phyloP scores from a whole-genome alignment of 768 basidiomycete genomes.

The Rhizopogon rudus region DNA sequence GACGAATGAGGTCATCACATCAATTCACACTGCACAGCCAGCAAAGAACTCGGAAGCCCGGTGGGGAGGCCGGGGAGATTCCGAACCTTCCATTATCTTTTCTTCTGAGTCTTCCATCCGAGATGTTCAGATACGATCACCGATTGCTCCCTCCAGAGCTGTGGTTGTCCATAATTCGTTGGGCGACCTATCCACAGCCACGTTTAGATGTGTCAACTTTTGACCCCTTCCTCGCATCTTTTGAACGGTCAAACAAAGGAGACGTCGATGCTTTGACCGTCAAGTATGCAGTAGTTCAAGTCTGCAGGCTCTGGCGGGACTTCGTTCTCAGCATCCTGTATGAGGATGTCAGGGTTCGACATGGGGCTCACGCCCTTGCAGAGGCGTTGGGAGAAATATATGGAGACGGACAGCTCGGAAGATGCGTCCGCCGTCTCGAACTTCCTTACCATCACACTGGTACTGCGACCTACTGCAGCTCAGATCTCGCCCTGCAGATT shows the following conservation, averaged over 20 bases:
- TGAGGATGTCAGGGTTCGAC: slow-evolving; percentile 44
- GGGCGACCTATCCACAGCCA: slow-evolving; percentile 29
- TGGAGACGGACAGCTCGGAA: slow-evolving; percentile 13
- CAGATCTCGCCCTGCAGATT: slow-evolving; percentile 38
- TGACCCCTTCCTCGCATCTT: slow-evolving; percentile 41
- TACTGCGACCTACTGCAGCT: slow-evolving; percentile 27
- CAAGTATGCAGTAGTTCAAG: slow-evolving; percentile 41
- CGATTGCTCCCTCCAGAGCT: slow-evolving; percentile 44
- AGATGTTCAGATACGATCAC: background rate
- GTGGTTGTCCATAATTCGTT: slow-evolving; percentile 48
- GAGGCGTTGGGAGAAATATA: slow-evolving; percentile 18
- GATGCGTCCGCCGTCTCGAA: slow-evolving; percentile 49
- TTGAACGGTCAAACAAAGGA: slow-evolving; percentile 9
- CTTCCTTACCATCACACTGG: slow-evolving; percentile 54
- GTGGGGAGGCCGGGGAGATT: background rate
- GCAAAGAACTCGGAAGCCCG: background rate
- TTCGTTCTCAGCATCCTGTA: slow-evolving; percentile 46
- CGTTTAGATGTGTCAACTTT: slow-evolving; percentile 31
- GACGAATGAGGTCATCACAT: no score
- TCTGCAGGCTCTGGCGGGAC: slow-evolving; percentile 53
- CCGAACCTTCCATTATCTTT: background rate
- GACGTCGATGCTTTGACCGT: slow-evolving; percentile 28
- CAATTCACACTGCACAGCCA: no score
- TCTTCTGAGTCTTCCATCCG: background rate
- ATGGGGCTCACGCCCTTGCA: slow-evolving; percentile 26